Percentiles rank a stretch among this genome's conserved stretches.
These are phyloP conservation scores for Pisolithus tinctorius DNA, from an alignment of 768 basidiomycete species.

Conservation along the genomic window DNA sequence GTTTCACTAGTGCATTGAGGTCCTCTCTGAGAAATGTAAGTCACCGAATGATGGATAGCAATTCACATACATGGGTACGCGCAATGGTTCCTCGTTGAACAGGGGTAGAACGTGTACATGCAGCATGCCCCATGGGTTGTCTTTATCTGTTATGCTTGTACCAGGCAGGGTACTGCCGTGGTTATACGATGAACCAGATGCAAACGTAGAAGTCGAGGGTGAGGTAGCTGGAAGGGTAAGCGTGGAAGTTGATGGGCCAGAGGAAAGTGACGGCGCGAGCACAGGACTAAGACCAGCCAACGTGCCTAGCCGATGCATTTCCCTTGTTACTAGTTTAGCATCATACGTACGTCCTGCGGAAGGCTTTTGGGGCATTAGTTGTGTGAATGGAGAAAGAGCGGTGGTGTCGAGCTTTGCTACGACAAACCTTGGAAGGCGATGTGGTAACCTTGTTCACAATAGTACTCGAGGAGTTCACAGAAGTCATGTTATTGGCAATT, in stretches of 20 bases:
- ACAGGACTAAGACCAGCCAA: conserved; percentile 47
- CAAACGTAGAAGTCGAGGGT: conserved; percentile 28
- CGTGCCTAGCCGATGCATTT: conserved; percentile 78
- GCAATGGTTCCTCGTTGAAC: conserved; percentile 86
- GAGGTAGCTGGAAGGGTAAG: conserved; percentile 35
- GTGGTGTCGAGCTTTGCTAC: conserved; percentile 13
- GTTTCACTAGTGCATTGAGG: conserved; percentile 72
- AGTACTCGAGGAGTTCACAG: conserved; percentile 17
- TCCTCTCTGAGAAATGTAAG: conserved; percentile 59
- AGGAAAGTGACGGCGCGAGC: conserved; percentile 29
- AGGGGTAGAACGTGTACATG: conserved; percentile 86
- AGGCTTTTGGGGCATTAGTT: conserved; percentile 26
- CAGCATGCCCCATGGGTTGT: conserved; percentile 74
- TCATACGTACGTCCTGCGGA: conserved; percentile 72
- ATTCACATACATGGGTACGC: conserved; percentile 62
- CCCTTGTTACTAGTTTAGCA: conserved; percentile 71
- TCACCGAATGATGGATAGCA: neutral
- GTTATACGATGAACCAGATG: conserved; percentile 30
- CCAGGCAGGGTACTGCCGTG: conserved; percentile 11
- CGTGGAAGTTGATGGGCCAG: conserved; percentile 42
- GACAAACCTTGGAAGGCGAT: conserved; percentile 30
- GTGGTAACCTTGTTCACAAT: conserved; percentile 22
- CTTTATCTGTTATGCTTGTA: conserved; percentile 36
- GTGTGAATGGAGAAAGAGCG: conserved; percentile 1
- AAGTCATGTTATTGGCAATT: conserved; percentile 18